A percentile compares a stretch with the other conserved stretches of the same genome.
phyloP scores from a whole-genome alignment of 495 filamentous ascomycete species.

The Aspergillus cavernicola region DNA sequence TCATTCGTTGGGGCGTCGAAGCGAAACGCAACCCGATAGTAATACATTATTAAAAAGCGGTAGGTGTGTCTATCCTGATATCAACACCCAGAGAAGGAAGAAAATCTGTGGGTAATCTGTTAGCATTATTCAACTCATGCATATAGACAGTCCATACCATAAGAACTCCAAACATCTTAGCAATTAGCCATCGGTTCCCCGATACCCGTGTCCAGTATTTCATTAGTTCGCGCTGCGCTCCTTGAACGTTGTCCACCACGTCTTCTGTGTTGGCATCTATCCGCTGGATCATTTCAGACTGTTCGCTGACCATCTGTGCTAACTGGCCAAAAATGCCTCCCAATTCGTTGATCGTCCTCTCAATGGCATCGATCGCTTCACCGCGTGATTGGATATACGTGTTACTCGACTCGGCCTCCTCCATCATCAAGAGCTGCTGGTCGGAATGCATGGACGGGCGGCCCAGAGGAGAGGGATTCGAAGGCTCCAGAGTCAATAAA shows the following conservation, averaged over 20 bases:
- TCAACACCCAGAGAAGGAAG: slow-evolving; percentile 58
- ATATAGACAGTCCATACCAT: slow-evolving; percentile 54
- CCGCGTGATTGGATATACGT: slow-evolving; percentile 89
- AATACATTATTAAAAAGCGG: slow-evolving; percentile 35
- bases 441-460: slow-evolving; percentile 60
- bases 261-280: slow-evolving; percentile 96
- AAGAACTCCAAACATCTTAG: slow-evolving; percentile 96
- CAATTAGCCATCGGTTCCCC: slow-evolving; percentile 92
- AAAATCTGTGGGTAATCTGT: slow-evolving; percentile 37
- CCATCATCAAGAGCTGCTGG: slow-evolving; percentile 91
- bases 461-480: slow-evolving; percentile 51
- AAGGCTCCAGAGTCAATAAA: slow-evolving; percentile 79
- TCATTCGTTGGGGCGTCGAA: slow-evolving; percentile 1
- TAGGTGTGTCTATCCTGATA: slow-evolving; percentile 44
- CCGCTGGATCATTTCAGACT: slow-evolving; percentile 88
- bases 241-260: slow-evolving; percentile 94
- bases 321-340: slow-evolving; percentile 95
- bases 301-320: slow-evolving; percentile 96
- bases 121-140: neutral
- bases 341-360: slow-evolving; percentile 89
- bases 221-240: slow-evolving; percentile 85
- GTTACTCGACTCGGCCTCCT: slow-evolving; percentile 82
- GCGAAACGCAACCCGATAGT: slow-evolving; percentile 23
- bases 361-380: slow-evolving; percentile 95
- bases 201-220: slow-evolving; percentile 96